Evolutionary conservation across 768 basidiomycete species (phyloP).

Genomic region (Leccinellum albellum): DNA sequence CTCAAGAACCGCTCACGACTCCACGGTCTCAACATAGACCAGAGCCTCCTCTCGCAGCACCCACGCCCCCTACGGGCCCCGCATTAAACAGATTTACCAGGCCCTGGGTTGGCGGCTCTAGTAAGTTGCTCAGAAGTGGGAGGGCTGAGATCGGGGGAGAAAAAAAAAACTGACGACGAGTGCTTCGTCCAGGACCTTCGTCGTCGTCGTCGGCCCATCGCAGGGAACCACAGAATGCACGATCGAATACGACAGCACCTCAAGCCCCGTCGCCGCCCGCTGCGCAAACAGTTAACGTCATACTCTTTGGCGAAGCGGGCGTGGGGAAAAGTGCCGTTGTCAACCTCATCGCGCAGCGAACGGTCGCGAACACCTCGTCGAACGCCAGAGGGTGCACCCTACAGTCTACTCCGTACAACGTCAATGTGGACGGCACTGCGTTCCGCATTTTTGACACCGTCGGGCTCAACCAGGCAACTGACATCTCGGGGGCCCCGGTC

Average conservation of each 20-base stretch:
- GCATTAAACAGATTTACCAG: background rate
- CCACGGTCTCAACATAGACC: background rate
- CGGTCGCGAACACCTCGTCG: conserved; percentile 7
- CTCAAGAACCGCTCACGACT: background rate
- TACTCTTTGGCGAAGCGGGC: conserved; percentile 4
- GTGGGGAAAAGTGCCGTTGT: conserved; percentile 7
- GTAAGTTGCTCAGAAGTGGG: background rate
- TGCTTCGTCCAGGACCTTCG: background rate
- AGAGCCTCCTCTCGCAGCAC: background rate
- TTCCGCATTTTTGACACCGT: conserved; percentile 26
- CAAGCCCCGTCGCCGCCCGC: too few relatives aligned
- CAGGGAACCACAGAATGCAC: background rate
- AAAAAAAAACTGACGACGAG: background rate
- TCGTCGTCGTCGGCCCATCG: too few relatives aligned
- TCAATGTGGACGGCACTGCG: conserved; percentile 5
- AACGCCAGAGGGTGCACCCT: conserved; percentile 30
- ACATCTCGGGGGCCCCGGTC: background rate
- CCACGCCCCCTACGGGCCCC: background rate
- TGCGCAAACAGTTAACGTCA: background rate
- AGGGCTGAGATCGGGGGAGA: background rate
- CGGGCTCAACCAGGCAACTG: conserved; percentile 19
- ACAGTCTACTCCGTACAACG: conserved; percentile 16
- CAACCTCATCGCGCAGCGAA: background rate
- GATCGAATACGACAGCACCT: background rate
- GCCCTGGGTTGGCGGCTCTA: too few relatives aligned